Base-by-base conservation (phyloP, 306 rosid genomes). In the Alnus glutinosa region DNA sequence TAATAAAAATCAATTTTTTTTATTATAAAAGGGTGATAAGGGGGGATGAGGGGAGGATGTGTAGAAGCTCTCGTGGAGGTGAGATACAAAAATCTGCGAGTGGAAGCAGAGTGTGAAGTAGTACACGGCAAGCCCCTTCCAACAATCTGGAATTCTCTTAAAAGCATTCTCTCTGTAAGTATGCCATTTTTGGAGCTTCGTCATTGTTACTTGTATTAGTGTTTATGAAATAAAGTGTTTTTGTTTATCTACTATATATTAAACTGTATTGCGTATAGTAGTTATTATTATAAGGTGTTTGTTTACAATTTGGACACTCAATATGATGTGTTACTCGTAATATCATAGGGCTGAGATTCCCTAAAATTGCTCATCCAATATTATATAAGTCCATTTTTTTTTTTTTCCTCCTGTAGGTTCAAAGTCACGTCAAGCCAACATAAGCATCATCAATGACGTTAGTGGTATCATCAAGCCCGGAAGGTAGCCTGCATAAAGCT, bases 51-150 rank as follows among this genome's bases (percentile, higher is more conserved):
- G n/a, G n/a, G n/a, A n/a, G n/a, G n/a, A n/a, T n/a, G n/a, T n/a
- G n/a, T n/a, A n/a, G n/a, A n/a, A n/a, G n/a, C n/a, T n/a, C n/a
- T n/a, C n/a, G 81, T 86, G 0, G 84, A 86, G 55, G 92, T 89
- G 74, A 82, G 83, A 46, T 89, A 80, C 66, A 84, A 72, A 52
- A 82, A 89, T 79, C 64, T 89, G 39, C 6, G 32, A 7, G 80
- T 84, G 11, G 86, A 86, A 72, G 89, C 88, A 55, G 28, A 23
- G 52, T 89, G 92, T 76, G 87, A 86, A 30, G 83, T 86, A 0
- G 87, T 89, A 46, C 78, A 76, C 34, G 92, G 90, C 6, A 89
- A 86, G 82, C 81, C 86, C 23, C 85, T 84, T 44, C 92, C 92
- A 46, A 89, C 90, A 4, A 80, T 86, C 0, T 86, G 90, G 90